phyloP scores from a whole-genome alignment of 2,329 filamentous ascomycete genomes.

The Penicillium sumatraense region DNA sequence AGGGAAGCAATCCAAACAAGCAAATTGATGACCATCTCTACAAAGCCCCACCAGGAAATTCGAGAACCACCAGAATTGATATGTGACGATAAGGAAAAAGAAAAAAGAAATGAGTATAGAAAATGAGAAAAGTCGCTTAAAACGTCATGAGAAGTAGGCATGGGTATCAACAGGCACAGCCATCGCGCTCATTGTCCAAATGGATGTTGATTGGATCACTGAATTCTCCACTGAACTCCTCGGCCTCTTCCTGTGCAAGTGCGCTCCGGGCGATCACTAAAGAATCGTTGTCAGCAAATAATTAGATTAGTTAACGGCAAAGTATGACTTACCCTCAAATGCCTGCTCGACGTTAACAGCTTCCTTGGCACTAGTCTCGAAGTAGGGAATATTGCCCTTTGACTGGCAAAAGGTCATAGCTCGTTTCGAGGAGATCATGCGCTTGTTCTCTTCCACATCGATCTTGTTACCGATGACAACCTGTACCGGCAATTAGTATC shows the following conservation, averaged over 20 bases:
- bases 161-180: slow-evolving; percentile 79
- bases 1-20: slow-evolving; percentile 7
- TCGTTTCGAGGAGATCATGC: slow-evolving; percentile 93
- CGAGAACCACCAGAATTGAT: slow-evolving; percentile 15
- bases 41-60: slow-evolving; percentile 12
- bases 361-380: slow-evolving; percentile 98
- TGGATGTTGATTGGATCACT: slow-evolving; percentile 98
- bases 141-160: slow-evolving; percentile 30
- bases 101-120: slow-evolving; percentile 19
- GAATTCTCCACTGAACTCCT: slow-evolving; percentile 97
- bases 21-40: slow-evolving; percentile 20
- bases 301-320: not conserved
- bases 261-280: slow-evolving; percentile 95
- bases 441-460: slow-evolving; percentile 96
- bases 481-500: slow-evolving; percentile 48
- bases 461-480: slow-evolving; percentile 99
- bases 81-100: slow-evolving; percentile 19
- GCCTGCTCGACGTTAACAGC: slow-evolving; percentile 96
- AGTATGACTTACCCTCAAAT: slow-evolving; percentile 64
- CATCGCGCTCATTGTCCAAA: slow-evolving; percentile 89
- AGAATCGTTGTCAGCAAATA: not conserved
- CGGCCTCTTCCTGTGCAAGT: slow-evolving; percentile 93
- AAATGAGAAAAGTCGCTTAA: slow-evolving; percentile 29
- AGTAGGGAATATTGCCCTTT: slow-evolving; percentile 96
- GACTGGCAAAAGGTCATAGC: slow-evolving; percentile 98